phyloP scores from a whole-genome alignment of 768 basidiomycete species.

The Dendrothele bispora region DNA sequence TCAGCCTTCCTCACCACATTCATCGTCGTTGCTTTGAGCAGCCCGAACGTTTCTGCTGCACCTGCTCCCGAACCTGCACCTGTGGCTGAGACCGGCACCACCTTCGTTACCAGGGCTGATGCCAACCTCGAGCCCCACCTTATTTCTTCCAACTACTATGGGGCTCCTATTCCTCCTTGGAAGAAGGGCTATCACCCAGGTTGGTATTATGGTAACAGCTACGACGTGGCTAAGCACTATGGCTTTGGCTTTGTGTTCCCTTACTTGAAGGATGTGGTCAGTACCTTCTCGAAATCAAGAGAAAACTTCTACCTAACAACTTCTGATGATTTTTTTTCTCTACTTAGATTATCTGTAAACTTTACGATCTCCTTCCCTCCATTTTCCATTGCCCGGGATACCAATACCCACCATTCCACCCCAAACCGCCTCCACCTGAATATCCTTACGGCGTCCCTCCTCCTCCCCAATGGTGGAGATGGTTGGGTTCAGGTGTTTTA shows the following conservation, averaged over 20 bases:
- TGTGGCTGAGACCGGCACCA: too few species aligned
- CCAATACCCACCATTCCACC: not conserved
- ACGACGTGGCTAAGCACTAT: not conserved
- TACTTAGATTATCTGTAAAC: not conserved
- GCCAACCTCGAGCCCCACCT: too few species aligned
- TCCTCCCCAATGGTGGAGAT: too few species aligned
- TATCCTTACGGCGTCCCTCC: conserved; percentile 16
- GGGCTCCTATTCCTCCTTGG: conserved; percentile 8
- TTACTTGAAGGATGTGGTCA: not conserved
- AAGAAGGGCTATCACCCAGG: conserved; percentile 1
- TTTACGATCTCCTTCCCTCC: not conserved
- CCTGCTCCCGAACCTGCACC: too few species aligned
- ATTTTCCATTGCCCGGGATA: conserved; percentile 1
- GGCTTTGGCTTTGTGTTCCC: not conserved
- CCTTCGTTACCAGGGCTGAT: too few species aligned
- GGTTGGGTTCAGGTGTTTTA: conserved; percentile 4
- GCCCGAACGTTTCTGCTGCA: too few species aligned
- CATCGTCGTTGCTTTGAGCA: too few species aligned
- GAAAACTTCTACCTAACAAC: not conserved
- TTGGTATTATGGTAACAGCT: conserved; percentile 10
- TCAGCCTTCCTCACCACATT: too few species aligned
- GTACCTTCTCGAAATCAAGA: not conserved
- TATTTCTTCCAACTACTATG: conserved; percentile 3
- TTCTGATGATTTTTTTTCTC: not conserved
- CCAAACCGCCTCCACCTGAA: conserved; percentile 6